These are phyloP conservation scores for Orbilia oligospora DNA, from an alignment of 2,329 filamentous ascomycete genomes.

Conservation along the genomic window DNA sequence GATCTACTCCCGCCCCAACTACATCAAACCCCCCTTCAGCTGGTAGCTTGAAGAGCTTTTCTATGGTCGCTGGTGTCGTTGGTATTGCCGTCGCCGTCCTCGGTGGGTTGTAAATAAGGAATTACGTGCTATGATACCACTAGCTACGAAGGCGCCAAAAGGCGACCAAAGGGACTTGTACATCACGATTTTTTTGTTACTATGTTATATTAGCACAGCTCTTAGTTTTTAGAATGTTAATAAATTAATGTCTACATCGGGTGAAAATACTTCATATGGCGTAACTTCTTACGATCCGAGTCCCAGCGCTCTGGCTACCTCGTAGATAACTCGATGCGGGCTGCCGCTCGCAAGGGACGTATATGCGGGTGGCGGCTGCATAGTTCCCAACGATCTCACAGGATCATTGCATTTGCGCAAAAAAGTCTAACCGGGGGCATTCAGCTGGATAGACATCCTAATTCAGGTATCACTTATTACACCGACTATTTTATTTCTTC, in stretches of 20 bases:
- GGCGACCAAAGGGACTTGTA: slow-evolving; percentile 8
- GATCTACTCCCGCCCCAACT: slow-evolving; percentile 35
- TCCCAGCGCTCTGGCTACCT: slow-evolving; percentile 14
- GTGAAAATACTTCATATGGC: background rate
- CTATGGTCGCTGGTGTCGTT: slow-evolving; percentile 34
- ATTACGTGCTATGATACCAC: background rate
- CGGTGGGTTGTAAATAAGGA: slow-evolving; percentile 36
- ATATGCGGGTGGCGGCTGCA: slow-evolving; percentile 22
- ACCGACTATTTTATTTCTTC: background rate
- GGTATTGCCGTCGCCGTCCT: slow-evolving; percentile 38
- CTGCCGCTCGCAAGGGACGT: slow-evolving; percentile 7
- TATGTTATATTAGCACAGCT: slow-evolving; percentile 15
- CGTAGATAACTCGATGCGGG: slow-evolving; percentile 13
- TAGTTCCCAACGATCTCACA: slow-evolving; percentile 12
- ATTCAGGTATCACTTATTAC: background rate
- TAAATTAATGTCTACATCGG: slow-evolving; percentile 24
- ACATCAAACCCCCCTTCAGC: slow-evolving; percentile 30
- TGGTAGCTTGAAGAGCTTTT: slow-evolving; percentile 33
- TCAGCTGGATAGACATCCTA: background rate
- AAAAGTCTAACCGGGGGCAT: background rate
- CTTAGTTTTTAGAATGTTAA: slow-evolving; percentile 29
- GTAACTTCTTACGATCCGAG: slow-evolving; percentile 4
- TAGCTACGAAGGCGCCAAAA: background rate
- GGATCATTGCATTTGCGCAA: background rate
- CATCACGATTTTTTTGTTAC: slow-evolving; percentile 8